Evolutionary conservation across 352 stramenopile genomes (phyloP), one percentile per base, ranked within the genome.

Genomic region (Peronospora destructor): DNA sequence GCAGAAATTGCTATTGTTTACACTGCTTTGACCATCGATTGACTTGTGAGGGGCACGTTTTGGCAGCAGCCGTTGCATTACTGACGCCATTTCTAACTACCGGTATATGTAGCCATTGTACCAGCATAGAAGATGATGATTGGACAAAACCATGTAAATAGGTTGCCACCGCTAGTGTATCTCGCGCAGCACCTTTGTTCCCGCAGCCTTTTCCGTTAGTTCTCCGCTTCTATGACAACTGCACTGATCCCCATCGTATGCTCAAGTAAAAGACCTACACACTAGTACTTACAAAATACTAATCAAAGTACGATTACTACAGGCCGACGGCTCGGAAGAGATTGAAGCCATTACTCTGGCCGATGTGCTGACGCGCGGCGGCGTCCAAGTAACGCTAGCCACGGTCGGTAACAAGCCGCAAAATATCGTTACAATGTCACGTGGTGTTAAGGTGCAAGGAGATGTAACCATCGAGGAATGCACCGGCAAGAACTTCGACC

Each of bases 271-370:
- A 6, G 35, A 41, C 16, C n/a, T 26, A 6, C 0, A 25, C 19
- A 26, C n/a, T 41, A 32, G 3, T 0, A 42, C 2, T 28, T 34
- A 13, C 32, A 17, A 39, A 45, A 6, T 54, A 58, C 3, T 57
- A 39, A 45, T 40, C 6, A 19, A n/a, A 19, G 29, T 33, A 14
- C 2, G 48, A 56, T 2, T 38, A 23, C 30, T 8, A 28, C 11
- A 89, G 81, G 81, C 78, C n/a, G 76, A 90, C 53, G 81, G 74
- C 33, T 87, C 61, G 21, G 81, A 92, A 68, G 81, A 92, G 48
- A 88, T 90, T 51, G 81, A 92, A 58, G 81, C 81, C 16, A 68
- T 88, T 43, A 82, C 77, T 25, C 49, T 92, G 9, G 68, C 77
- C 1, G 74, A 90, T 43, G 78, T 92, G 35, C 63, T 92, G 33